phyloP scores from a whole-genome alignment of 352 stramenopile species.

The Pythium volutum region DNA sequence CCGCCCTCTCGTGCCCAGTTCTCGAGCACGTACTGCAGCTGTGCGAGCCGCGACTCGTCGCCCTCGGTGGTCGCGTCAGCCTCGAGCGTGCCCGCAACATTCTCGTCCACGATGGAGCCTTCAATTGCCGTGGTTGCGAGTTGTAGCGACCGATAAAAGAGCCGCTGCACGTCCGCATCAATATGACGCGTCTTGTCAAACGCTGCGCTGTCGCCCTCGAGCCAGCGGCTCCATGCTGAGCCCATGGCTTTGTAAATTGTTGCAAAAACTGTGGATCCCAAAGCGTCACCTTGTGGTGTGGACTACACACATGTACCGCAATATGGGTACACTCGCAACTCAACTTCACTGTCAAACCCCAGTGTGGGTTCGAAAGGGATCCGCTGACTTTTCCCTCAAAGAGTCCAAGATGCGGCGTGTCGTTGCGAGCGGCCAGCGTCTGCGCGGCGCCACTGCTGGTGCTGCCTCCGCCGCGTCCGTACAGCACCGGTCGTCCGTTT shows the following conservation, averaged over 20 bases:
- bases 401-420: conserved; percentile 10
- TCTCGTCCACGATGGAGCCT: conserved; percentile 1
- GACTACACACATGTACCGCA: conserved; percentile 15
- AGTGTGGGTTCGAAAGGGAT: too few relatives aligned
- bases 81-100: background rate
- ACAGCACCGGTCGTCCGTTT: background rate
- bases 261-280: background rate
- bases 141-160: conserved; percentile 20
- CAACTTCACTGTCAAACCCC: conserved; percentile 5
- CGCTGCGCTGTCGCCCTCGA: conserved; percentile 4
- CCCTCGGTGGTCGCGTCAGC: background rate
- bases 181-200: conserved; percentile 24
- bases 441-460: background rate
- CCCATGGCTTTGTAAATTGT: conserved; percentile 9
- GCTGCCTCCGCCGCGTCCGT: background rate
- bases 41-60: conserved; percentile 21
- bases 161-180: conserved; percentile 5
- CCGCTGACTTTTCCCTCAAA: conserved; percentile 8
- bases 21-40: conserved; percentile 43
- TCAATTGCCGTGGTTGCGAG: conserved; percentile 13
- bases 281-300: background rate
- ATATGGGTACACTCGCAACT: conserved; percentile 12
- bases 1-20: conserved; percentile 47
- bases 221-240: conserved; percentile 25
- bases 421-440: background rate